Evolutionary conservation across 2,329 filamentous ascomycete species (phyloP).

Genomic region (Berkeleyomyces basicola): DNA sequence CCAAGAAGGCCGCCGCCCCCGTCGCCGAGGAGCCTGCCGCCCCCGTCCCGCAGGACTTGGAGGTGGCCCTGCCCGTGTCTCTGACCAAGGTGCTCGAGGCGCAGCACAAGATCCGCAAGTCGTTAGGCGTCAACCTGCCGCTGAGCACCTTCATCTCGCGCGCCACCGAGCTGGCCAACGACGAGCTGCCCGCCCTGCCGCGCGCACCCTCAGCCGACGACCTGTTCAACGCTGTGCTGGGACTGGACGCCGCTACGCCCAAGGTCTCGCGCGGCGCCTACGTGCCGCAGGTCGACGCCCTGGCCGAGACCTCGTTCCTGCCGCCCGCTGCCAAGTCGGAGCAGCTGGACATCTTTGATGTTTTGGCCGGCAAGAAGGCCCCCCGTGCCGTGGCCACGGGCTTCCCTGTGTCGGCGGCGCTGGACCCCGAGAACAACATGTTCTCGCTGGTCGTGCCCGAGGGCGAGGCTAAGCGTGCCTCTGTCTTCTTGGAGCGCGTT

Average conservation of each 20-base stretch:
- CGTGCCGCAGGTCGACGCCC: constrained; percentile 50
- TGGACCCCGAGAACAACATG: constrained; percentile 48
- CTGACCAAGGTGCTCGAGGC: constrained; percentile 62
- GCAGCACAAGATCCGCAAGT: constrained; percentile 63
- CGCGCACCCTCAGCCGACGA: constrained; percentile 54
- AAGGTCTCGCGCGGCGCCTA: constrained; percentile 45
- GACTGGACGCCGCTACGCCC: constrained; percentile 36
- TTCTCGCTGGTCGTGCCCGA: constrained; percentile 69
- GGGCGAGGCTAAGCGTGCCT: constrained; percentile 66
- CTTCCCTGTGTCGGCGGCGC: constrained; percentile 22
- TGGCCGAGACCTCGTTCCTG: constrained; percentile 31
- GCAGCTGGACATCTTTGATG: constrained; percentile 60
- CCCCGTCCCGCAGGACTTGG: constrained; percentile 29
- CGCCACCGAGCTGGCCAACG: constrained; percentile 75
- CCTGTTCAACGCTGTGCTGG: constrained; percentile 79
- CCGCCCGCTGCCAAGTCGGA: constrained; percentile 19
- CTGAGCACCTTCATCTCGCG: constrained; percentile 75
- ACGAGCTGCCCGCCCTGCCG: constrained; percentile 51
- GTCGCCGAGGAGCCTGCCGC: constrained; percentile 24
- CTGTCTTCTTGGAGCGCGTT: constrained; percentile 68
- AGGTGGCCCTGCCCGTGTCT: constrained; percentile 60
- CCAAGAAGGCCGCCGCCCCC: constrained; percentile 23
- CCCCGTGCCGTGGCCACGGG: constrained; percentile 18
- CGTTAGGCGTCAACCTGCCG: constrained; percentile 64
- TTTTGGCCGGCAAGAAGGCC: constrained; percentile 38